Base-by-base conservation (phyloP, 106 monocot species). In the Dioscorea dumetorum region DNA sequence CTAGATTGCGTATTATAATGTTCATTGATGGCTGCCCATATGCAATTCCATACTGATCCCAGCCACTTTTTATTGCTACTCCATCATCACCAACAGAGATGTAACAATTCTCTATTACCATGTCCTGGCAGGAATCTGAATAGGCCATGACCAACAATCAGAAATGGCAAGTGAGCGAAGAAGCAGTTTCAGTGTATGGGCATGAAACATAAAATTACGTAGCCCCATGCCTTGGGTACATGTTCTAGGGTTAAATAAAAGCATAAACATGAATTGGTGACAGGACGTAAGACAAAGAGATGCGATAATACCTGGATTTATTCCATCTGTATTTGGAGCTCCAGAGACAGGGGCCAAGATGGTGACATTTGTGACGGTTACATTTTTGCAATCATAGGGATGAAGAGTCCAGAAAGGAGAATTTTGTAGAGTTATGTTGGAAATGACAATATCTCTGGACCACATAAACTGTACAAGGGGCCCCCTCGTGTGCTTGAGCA, bases 101-200 rank as follows among this genome's bases (percentile, higher is more conserved):
- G 76, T 90, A 95, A 61, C 91, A 95, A 51, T 95, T 88, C 73
- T 95, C 90, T 66, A 95, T 91, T 52, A 87, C 54, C 80, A 95
- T 60, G 73, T 81, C 79, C 69, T 80, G 41, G 64, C 90, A 94
- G 48, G 94, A 94, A 80, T 94, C 93, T 94, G 84, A 65, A 80
- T 13, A 32, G 4, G 70, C 1, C 33, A 73, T 20, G 35, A 60
- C 12, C n/a, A 70, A 12, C 33, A 14, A 10, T 63, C 63, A 63
- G 63, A 18, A 64, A 41, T 1, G 33, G 13, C 4, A 18, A 64
- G 63, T 17, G 3, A 33, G 54, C 4, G 15, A 19, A 41, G 6
- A 41, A 41, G 41, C 6, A 10, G 41, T 41, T 1, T 5, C 41
- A 41, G 6, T 41, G 41, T 41, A 41, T 41, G 41, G 41, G 41